Conservation (phyloP, 2,329 filamentous ascomycete species). For the Diaporthe aspalathi region DNA sequence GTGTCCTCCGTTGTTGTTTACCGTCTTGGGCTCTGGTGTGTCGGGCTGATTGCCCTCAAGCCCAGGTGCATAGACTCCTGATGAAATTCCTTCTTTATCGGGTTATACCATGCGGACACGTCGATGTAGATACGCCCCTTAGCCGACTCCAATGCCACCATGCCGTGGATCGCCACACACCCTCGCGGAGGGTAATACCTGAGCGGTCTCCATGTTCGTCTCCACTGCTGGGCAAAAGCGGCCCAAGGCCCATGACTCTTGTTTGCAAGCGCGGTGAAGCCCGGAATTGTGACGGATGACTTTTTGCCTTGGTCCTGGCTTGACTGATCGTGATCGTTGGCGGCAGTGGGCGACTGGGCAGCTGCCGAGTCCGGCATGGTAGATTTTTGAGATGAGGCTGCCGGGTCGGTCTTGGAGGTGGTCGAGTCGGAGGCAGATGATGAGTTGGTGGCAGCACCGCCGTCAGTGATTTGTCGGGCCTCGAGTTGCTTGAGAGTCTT, state of each 20-base stretch:
- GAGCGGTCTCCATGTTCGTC: conserved; percentile 57
- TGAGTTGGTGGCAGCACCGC: conserved; percentile 42
- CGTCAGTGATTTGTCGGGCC: conserved; percentile 35
- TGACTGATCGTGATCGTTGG: not conserved
- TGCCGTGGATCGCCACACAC: conserved; percentile 63
- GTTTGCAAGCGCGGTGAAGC: conserved; percentile 40
- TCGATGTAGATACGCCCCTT: conserved; percentile 62
- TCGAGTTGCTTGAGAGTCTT: conserved; percentile 46
- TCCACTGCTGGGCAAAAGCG: conserved; percentile 47
- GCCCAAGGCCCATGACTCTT: conserved; percentile 51
- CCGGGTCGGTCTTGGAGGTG: conserved; percentile 18
- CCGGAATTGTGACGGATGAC: conserved; percentile 39
- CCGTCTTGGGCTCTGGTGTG: conserved; percentile 34
- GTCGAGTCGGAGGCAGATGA: conserved; percentile 35
- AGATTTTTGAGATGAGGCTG: not conserved
- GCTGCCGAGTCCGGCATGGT: not conserved
- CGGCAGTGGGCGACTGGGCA: not conserved
- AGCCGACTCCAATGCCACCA: conserved; percentile 64
- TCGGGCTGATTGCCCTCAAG: conserved; percentile 48
- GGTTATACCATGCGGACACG: conserved; percentile 66
- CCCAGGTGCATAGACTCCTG: conserved; percentile 50
- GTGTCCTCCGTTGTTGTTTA: not conserved
- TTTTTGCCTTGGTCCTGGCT: conserved; percentile 5
- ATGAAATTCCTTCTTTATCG: conserved; percentile 62
- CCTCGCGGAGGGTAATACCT: conserved; percentile 60